Percentiles rank a stretch among this genome's conserved stretches.
Conservation (phyloP, 257 asterid genomes). For the Solanum etuberosum region DNA sequence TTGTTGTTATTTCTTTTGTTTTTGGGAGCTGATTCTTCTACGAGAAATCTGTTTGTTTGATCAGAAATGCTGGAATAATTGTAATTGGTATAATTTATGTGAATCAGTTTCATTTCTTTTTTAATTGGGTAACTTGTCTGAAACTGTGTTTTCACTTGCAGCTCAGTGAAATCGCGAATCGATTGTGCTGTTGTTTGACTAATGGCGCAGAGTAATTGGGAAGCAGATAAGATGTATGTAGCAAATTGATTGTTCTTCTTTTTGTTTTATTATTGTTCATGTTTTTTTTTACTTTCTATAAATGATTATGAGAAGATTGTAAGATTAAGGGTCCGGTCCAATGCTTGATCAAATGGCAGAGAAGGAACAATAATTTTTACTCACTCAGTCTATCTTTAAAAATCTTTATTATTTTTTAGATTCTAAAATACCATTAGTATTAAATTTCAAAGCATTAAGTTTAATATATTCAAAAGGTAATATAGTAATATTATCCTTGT, state of each 20-base stretch:
- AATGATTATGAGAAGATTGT: neutral
- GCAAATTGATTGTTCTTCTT: neutral
- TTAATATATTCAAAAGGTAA: no score
- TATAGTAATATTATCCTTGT: no score
- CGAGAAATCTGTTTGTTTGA: neutral
- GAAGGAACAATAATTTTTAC: neutral
- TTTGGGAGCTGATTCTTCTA: neutral
- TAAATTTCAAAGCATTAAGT: no score
- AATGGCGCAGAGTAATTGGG: constrained; percentile 99
- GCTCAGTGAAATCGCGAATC: neutral
- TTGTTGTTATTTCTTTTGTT: neutral
- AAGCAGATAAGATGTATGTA: constrained; percentile 91
- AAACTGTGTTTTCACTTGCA: neutral
- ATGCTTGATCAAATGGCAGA: neutral
- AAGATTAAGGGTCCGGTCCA: neutral
- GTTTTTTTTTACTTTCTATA: no score
- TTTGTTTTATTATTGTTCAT: neutral
- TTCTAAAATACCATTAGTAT: no score
- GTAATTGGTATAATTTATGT: neutral
- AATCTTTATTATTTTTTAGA: no score
- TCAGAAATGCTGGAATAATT: neutral
- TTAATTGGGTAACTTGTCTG: neutral
- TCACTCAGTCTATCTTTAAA: no score
- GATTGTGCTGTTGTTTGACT: neutral
- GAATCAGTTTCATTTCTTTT: neutral